A percentile compares a stretch with the other conserved stretches of the same genome.
Conservation (phyloP, 495 filamentous ascomycete genomes). For the Hypoxylon crocopeplum region DNA sequence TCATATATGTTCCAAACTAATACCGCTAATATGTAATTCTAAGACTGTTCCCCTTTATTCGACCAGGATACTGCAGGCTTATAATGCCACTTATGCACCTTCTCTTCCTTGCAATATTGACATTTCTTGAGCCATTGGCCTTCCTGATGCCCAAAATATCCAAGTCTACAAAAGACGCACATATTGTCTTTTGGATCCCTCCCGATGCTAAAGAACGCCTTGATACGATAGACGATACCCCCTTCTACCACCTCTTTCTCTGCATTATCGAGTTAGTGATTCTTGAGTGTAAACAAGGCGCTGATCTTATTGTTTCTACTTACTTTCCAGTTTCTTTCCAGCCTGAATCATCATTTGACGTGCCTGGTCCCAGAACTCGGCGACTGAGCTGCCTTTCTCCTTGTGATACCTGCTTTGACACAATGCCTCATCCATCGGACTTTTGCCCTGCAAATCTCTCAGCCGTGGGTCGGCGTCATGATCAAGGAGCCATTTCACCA, state of each 20-base stretch:
- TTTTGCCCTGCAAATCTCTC: background rate
- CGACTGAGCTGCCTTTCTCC: background rate
- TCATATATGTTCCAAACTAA: background rate
- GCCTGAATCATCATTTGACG: background rate
- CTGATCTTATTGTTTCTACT: background rate
- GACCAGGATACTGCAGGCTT: background rate
- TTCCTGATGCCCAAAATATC: background rate
- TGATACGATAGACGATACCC: background rate
- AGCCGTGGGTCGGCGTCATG: background rate
- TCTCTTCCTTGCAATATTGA: background rate
- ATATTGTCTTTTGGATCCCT: background rate
- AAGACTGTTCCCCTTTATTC: background rate
- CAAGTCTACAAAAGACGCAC: background rate
- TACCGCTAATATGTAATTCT: too few relatives aligned
- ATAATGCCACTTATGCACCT: background rate
- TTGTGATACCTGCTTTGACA: background rate
- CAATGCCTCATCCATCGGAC: background rate
- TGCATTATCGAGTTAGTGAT: too few relatives aligned
- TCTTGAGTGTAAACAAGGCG: too few relatives aligned
- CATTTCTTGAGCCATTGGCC: background rate
- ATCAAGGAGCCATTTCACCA: background rate
- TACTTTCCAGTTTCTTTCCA: constrained; percentile 1
- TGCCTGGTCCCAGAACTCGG: background rate
- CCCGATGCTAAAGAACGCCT: background rate
- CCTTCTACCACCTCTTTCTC: background rate